Evolutionary conservation across 2,329 filamentous ascomycete genomes (phyloP).

Genomic region (Cladophialophora immunda): DNA sequence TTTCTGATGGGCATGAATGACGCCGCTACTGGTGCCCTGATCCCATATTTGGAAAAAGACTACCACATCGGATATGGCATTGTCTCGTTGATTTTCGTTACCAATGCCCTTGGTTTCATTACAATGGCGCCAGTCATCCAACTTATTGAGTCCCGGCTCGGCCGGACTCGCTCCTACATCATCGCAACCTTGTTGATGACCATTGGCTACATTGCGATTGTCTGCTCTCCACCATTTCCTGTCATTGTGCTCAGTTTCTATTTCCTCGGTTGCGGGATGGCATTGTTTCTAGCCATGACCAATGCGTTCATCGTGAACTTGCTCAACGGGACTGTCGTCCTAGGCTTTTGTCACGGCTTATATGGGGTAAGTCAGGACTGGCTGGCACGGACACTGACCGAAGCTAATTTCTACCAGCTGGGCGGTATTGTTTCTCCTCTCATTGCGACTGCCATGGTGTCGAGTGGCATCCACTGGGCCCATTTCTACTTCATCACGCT

Average conservation of each 20-base stretch:
- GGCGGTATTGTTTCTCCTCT: slow-evolving; percentile 73
- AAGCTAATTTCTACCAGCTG: slow-evolving; percentile 45
- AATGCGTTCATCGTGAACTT: slow-evolving; percentile 66
- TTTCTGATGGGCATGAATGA: slow-evolving; percentile 78
- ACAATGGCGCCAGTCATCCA: slow-evolving; percentile 75
- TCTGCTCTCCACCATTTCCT: slow-evolving; percentile 74
- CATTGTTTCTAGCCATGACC: slow-evolving; percentile 62
- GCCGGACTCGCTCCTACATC: slow-evolving; percentile 71
- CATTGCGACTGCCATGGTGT: slow-evolving; percentile 76
- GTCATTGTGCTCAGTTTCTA: slow-evolving; percentile 74
- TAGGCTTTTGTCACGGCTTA: slow-evolving; percentile 50
- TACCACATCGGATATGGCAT: slow-evolving; percentile 80
- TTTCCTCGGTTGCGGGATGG: slow-evolving; percentile 65
- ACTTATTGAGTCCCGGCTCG: slow-evolving; percentile 67
- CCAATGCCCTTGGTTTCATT: slow-evolving; percentile 80
- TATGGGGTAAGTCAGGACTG: slow-evolving; percentile 52
- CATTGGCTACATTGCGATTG: slow-evolving; percentile 70
- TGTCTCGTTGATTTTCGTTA: slow-evolving; percentile 83
- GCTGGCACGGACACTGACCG: background rate
- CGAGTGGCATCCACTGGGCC: slow-evolving; percentile 69
- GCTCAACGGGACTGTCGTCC: slow-evolving; percentile 59
- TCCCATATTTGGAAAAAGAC: slow-evolving; percentile 80
- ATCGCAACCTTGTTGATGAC: slow-evolving; percentile 66
- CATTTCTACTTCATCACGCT: slow-evolving; percentile 76
- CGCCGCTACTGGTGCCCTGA: slow-evolving; percentile 76